Evolutionary conservation across 495 filamentous ascomycete genomes (phyloP).

Genomic region (Penicillium fimorum): DNA sequence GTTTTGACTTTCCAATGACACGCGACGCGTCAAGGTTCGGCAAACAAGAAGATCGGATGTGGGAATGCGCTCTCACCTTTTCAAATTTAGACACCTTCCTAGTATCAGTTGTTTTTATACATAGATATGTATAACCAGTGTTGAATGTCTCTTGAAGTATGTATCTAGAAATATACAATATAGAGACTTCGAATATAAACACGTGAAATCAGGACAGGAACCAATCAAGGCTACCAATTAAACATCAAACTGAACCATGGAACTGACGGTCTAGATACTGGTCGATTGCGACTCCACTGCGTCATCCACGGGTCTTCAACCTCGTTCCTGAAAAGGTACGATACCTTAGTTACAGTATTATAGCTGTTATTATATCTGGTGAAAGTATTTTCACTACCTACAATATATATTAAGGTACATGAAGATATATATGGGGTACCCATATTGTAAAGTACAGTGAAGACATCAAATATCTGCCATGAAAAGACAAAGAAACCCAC

Average conservation of each 20-base stretch:
- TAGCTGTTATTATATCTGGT: neutral
- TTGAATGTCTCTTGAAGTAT: neutral
- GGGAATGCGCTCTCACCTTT: too few relatives aligned
- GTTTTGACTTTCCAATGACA: neutral
- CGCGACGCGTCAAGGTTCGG: conserved; percentile 5
- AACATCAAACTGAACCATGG: conserved; percentile 29
- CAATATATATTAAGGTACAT: neutral
- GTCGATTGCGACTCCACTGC: conserved; percentile 32
- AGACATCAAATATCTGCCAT: neutral
- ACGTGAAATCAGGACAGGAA: conserved; percentile 5
- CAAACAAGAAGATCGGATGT: neutral
- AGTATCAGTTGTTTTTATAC: too few relatives aligned
- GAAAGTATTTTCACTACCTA: neutral
- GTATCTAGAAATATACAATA: neutral
- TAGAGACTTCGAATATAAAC: neutral
- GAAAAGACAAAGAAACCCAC: neutral
- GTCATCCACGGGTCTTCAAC: conserved; percentile 24
- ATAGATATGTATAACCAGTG: neutral
- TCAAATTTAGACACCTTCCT: too few relatives aligned
- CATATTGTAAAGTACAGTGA: too few relatives aligned
- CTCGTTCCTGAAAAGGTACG: conserved; percentile 13
- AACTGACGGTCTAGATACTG: conserved; percentile 35
- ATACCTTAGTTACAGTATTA: neutral
- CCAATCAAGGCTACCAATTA: conserved; percentile 1
- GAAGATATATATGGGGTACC: neutral